phyloP scores from a whole-genome alignment of 345 rosid species.

The Boechera stricta region DNA sequence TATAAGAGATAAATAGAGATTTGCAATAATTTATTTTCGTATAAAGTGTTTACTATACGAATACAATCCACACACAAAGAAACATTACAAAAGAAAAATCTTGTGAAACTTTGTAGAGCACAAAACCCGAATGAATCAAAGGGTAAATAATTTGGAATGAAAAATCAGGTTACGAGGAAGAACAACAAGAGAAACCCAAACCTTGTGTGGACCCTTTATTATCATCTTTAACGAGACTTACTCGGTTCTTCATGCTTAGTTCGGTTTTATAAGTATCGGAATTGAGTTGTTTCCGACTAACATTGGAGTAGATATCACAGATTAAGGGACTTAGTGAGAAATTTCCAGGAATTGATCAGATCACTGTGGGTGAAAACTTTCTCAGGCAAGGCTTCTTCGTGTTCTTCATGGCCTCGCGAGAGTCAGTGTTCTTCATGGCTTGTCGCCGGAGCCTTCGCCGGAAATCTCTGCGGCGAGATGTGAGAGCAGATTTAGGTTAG shows the following conservation, averaged over 20 bases:
- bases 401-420: too few species aligned
- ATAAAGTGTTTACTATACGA: constrained; percentile 5
- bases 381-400: too few species aligned
- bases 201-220: constrained; percentile 50
- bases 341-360: too few species aligned
- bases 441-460: too few species aligned
- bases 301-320: constrained; percentile 68
- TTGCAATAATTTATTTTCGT: background rate
- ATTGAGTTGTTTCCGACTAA: constrained; percentile 74
- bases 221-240: constrained; percentile 59
- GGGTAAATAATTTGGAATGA: background rate
- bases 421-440: too few species aligned
- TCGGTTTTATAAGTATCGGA: constrained; percentile 77
- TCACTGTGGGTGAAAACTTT: too few species aligned
- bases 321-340: constrained; percentile 33
- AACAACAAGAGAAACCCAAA: constrained; percentile 80
- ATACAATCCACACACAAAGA: background rate
- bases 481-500: too few species aligned
- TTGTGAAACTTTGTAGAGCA: background rate
- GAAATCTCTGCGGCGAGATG: too few species aligned
- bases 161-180: constrained; percentile 33
- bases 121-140: constrained; percentile 4
- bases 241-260: constrained; percentile 65
- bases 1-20: background rate
- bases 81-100: constrained; percentile 14